Evolutionary conservation across 345 rosid species (phyloP).

Genomic region (Eucalyptus urophylla): DNA sequence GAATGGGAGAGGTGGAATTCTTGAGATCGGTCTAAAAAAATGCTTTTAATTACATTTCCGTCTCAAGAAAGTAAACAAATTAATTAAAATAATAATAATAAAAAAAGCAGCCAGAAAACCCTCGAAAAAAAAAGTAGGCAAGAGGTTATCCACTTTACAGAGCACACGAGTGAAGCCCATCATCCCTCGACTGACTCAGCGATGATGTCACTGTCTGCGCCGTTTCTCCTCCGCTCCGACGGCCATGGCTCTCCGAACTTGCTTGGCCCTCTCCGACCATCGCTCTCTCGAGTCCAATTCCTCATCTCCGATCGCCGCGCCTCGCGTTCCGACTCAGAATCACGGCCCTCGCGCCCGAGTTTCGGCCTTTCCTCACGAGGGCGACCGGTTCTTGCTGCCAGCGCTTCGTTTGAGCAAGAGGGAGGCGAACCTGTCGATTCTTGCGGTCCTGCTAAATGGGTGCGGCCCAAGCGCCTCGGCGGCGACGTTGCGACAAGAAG

Average conservation of each 20-base stretch:
- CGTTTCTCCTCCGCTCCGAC: neutral
- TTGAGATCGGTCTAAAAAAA: neutral
- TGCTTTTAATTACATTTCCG: neutral
- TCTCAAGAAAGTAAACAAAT: neutral
- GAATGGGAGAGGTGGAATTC: neutral
- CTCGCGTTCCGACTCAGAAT: neutral
- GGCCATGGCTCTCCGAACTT: neutral
- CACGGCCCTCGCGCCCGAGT: neutral
- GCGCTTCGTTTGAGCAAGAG: slow-evolving; percentile 27
- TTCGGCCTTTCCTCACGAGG: neutral
- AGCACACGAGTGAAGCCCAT: neutral
- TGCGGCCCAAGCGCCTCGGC: neutral
- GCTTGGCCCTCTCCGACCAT: neutral
- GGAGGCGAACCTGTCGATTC: slow-evolving; percentile 32
- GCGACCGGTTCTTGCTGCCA: neutral
- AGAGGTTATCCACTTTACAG: neutral
- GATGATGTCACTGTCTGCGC: neutral
- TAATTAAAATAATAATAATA: neutral
- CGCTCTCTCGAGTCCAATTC: neutral
- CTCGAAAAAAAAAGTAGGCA: neutral
- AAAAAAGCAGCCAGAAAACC: neutral
- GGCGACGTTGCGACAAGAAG: slow-evolving; percentile 10
- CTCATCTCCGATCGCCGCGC: neutral
- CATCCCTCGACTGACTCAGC: neutral
- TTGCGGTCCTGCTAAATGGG: slow-evolving; percentile 35